These are phyloP conservation scores for Neopestalotiopsis sp. DNA, from an alignment of 2,329 filamentous ascomycete species.

Conservation along the genomic window DNA sequence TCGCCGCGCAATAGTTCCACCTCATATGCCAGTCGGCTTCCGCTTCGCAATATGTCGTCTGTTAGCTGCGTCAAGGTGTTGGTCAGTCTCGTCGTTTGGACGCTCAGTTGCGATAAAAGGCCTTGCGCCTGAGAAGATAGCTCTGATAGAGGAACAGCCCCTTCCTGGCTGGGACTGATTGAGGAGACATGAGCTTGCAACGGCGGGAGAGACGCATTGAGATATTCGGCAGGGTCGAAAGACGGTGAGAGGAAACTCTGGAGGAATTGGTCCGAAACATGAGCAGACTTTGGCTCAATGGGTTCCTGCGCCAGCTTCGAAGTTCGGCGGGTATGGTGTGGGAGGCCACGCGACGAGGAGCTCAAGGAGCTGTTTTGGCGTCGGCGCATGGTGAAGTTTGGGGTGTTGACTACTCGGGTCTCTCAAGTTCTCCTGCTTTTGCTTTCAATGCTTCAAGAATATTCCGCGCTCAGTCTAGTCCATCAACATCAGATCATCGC, in stretches of 20 bases:
- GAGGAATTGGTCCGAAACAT: constrained; percentile 75
- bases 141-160: constrained; percentile 69
- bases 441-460: constrained; percentile 28
- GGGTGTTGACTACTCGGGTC: constrained; percentile 39
- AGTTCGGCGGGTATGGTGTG: constrained; percentile 47
- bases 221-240: constrained; percentile 85
- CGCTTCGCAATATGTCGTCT: constrained; percentile 91
- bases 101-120: constrained; percentile 85
- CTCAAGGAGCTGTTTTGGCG: constrained; percentile 51
- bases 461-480: neutral
- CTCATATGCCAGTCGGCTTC: constrained; percentile 88
- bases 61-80: constrained; percentile 85
- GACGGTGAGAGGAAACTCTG: constrained; percentile 74
- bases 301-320: constrained; percentile 35
- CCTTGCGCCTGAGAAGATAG: constrained; percentile 82
- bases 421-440: too few relatives aligned
- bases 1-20: constrained; percentile 93
- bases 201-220: constrained; percentile 79
- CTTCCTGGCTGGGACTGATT: constrained; percentile 36
- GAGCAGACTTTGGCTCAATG: constrained; percentile 57
- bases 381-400: constrained; percentile 43
- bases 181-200: constrained; percentile 53
- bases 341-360: constrained; percentile 38
- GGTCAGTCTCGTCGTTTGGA: constrained; percentile 84
- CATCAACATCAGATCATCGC: neutral